Conservation (phyloP, 345 rosid genomes). For the Brassica incana region DNA sequence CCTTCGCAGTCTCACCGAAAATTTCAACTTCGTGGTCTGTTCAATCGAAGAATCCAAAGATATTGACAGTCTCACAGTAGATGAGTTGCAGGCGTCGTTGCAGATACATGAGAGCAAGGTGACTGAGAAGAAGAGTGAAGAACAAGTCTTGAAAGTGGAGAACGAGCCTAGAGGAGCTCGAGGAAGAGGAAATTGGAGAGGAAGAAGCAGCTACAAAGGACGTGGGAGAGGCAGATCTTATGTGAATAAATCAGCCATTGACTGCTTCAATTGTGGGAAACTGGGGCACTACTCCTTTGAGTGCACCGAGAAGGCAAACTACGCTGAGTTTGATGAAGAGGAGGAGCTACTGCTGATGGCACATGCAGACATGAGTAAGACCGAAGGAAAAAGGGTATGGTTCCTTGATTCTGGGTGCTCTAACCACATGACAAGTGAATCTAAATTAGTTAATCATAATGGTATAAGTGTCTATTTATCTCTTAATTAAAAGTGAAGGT, state of each 20-base stretch:
- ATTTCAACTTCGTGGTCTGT: too few species aligned
- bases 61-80: too few species aligned
- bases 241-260: background rate
- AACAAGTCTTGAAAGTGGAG: background rate
- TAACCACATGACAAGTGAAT: background rate
- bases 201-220: background rate
- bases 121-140: too few species aligned
- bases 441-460: too few species aligned
- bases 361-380: background rate
- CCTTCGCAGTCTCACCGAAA: too few species aligned
- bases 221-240: background rate
- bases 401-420: background rate
- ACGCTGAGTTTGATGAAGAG: background rate
- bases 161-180: background rate
- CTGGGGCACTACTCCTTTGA: background rate
- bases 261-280: background rate
- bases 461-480: too few species aligned
- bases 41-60: too few species aligned
- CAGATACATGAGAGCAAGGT: too few species aligned
- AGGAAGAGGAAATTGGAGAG: background rate
- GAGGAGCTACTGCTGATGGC: background rate
- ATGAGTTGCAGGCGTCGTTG: too few species aligned
- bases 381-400: background rate
- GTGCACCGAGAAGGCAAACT: background rate
- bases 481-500: too few species aligned